These are phyloP conservation scores for Zygoascus bituminiphila DNA, from an alignment of 805 yeast species.

Conservation along the genomic window DNA sequence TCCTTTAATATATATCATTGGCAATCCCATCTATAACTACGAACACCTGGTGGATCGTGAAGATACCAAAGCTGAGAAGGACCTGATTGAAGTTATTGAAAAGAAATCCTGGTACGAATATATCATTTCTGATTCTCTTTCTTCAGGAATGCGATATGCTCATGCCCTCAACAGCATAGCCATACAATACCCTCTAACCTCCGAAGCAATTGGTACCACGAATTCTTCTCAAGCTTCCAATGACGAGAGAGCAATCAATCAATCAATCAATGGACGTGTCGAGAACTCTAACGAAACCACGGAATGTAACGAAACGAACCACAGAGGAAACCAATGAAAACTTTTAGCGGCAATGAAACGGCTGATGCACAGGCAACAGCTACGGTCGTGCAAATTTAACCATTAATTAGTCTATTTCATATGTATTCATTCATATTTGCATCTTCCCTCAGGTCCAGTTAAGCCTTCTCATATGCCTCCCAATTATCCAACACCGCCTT, in stretches of 20 bases:
- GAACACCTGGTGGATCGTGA: not conserved
- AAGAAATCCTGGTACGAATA: not conserved
- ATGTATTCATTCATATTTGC: not conserved
- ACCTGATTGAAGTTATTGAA: not conserved
- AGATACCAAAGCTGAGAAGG: not conserved
- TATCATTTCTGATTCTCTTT: not conserved
- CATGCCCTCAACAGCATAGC: not conserved
- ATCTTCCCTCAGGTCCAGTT: not conserved
- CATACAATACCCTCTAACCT: not conserved
- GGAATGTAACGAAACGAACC: too few relatives aligned
- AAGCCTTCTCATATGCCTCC: conserved; percentile 60
- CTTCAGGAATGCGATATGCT: not conserved
- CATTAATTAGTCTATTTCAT: not conserved
- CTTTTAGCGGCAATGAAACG: too few relatives aligned
- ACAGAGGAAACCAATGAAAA: too few relatives aligned
- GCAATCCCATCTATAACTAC: not conserved
- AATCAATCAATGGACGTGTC: too few relatives aligned
- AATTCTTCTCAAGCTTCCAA: too few relatives aligned
- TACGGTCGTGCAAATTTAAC: too few relatives aligned
- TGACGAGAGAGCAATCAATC: too few relatives aligned
- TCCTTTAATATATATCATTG: not conserved
- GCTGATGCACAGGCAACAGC: too few relatives aligned
- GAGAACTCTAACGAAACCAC: too few relatives aligned
- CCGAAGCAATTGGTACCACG: too few relatives aligned
- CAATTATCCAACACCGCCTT: conserved; percentile 88